Conservation (phyloP, 495 filamentous ascomycete genomes). For the Mycothermus thermophilus region DNA sequence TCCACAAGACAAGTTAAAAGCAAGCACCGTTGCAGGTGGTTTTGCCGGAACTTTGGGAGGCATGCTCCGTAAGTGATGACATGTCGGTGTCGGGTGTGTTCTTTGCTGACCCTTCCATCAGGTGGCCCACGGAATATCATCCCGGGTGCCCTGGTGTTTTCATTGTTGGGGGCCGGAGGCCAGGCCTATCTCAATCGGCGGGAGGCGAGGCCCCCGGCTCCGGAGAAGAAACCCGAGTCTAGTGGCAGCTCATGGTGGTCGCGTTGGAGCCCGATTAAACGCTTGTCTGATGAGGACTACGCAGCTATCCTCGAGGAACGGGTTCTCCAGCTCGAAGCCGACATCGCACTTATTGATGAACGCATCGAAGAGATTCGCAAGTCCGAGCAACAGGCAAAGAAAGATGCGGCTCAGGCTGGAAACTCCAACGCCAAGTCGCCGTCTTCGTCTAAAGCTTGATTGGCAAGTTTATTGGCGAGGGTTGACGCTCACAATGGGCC, state of each 20-base stretch:
- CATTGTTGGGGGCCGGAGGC: conserved; percentile 23
- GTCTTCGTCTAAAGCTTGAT: neutral
- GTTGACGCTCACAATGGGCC: conserved; percentile 5
- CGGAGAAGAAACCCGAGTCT: too few relatives aligned
- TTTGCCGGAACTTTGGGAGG: conserved; percentile 54
- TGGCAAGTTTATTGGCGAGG: neutral
- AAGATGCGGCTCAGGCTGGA: neutral
- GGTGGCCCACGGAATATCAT: conserved; percentile 31
- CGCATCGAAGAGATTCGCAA: conserved; percentile 49
- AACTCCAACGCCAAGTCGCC: neutral
- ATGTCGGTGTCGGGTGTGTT: neutral
- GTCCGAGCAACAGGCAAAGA: conserved; percentile 1
- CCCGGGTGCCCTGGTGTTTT: conserved; percentile 26
- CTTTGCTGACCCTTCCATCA: conserved; percentile 13
- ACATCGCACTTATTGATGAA: conserved; percentile 79
- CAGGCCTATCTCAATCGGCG: conserved; percentile 17
- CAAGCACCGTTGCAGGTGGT: conserved; percentile 54
- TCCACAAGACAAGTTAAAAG: conserved; percentile 40
- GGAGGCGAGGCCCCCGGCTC: neutral
- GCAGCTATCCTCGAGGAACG: conserved; percentile 60
- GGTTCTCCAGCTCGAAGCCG: conserved; percentile 62
- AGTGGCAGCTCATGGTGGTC: conserved; percentile 31
- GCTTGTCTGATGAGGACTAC: conserved; percentile 68
- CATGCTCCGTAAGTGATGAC: conserved; percentile 44
- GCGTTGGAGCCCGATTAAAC: conserved; percentile 71